Evolutionary conservation across 306 rosid species (phyloP).

Genomic region (Luffa acutangula): DNA sequence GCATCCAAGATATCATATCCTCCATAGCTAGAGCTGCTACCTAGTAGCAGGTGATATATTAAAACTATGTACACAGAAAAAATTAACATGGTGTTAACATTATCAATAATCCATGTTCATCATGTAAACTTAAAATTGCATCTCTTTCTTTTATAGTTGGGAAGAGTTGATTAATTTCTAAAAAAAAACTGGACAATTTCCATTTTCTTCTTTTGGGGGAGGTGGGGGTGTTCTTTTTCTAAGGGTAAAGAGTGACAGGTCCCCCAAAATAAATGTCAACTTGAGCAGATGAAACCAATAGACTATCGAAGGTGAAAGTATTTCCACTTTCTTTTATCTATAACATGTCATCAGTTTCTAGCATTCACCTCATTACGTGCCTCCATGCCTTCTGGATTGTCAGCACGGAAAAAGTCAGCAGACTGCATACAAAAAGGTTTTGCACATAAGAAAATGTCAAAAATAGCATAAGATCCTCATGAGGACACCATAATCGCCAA

Average conservation of each 20-base stretch:
- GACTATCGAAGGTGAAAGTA: background rate
- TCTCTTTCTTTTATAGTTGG: background rate
- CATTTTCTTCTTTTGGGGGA: background rate
- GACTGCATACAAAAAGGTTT: conserved; percentile 42
- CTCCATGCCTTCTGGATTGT: conserved; percentile 93
- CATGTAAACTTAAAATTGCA: conserved; percentile 5
- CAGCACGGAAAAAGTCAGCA: conserved; percentile 95
- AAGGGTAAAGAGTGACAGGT: background rate
- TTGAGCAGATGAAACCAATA: background rate
- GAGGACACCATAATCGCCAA: background rate
- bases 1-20: conserved; percentile 99
- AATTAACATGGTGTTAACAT: conserved; percentile 52
- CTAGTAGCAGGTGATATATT: conserved; percentile 95
- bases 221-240: background rate
- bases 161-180: background rate
- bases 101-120: conserved; percentile 18
- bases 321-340: background rate
- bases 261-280: background rate
- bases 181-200: background rate
- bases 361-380: conserved; percentile 94
- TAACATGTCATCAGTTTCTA: conserved; percentile 14
- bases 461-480: background rate
- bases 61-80: conserved; percentile 76
- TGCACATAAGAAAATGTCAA: conserved; percentile 11
- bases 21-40: conserved; percentile 99